phyloP scores from a whole-genome alignment of 208 protist genomes.

The Spongospora subterranea region DNA sequence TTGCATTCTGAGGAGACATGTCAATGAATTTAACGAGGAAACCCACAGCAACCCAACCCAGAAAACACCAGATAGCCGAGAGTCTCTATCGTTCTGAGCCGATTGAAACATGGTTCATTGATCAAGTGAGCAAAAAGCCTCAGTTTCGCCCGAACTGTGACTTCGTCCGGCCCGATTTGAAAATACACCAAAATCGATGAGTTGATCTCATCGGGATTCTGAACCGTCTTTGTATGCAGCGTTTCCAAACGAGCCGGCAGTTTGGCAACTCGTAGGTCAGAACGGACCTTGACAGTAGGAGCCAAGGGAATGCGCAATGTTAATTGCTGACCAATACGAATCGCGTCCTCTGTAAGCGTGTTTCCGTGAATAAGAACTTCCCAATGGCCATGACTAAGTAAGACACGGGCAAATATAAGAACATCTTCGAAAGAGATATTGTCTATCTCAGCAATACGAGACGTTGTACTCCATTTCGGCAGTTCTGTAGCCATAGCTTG shows the following conservation, averaged over 20 bases:
- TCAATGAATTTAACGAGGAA: background rate
- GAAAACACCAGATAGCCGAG: conserved; percentile 55
- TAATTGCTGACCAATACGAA: background rate
- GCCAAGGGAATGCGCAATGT: background rate
- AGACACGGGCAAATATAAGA: background rate
- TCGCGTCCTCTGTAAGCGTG: background rate
- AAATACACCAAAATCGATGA: conserved; percentile 28
- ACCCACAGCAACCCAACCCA: background rate
- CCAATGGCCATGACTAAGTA: conserved; percentile 22
- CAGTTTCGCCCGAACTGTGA: background rate
- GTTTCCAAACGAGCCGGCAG: background rate
- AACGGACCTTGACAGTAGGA: background rate
- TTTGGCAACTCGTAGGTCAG: conserved; percentile 10
- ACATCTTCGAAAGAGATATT: background rate
- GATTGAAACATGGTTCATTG: conserved; percentile 52
- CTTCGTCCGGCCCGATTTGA: background rate
- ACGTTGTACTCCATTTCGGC: background rate
- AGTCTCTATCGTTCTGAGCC: conserved; percentile 19
- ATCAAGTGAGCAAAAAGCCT: conserved; percentile 24
- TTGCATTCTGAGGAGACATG: background rate
- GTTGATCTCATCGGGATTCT: conserved; percentile 4
- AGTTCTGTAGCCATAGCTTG: background rate
- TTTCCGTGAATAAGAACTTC: conserved; percentile 26
- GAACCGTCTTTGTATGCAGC: background rate
- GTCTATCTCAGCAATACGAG: background rate